A percentile compares a stretch with the other conserved stretches of the same genome.
phyloP scores from a whole-genome alignment of 208 protist species.

The Porcisia hertigi region DNA sequence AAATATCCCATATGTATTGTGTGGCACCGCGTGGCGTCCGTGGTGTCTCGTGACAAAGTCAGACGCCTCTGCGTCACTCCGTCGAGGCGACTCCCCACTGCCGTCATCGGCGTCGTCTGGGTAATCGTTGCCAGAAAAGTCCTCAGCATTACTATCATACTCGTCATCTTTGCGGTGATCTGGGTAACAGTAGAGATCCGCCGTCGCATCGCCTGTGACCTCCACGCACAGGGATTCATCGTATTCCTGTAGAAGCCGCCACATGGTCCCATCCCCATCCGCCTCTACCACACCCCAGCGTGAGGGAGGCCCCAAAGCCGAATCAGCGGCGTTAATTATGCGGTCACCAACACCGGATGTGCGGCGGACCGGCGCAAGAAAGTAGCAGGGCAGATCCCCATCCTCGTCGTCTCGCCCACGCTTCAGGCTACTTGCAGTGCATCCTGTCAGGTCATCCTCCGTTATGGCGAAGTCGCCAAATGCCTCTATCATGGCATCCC shows the following conservation, averaged over 20 bases:
- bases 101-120: slow-evolving; percentile 57
- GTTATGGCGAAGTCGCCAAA: slow-evolving; percentile 32
- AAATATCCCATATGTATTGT: slow-evolving; percentile 42
- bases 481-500: slow-evolving; percentile 19
- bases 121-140: slow-evolving; percentile 88
- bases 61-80: neutral
- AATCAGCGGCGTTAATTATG: neutral
- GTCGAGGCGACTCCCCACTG: slow-evolving; percentile 18
- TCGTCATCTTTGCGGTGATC: slow-evolving; percentile 90
- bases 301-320: neutral
- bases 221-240: slow-evolving; percentile 35
- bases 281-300: slow-evolving; percentile 23
- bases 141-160: slow-evolving; percentile 91
- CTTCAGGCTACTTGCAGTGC: neutral
- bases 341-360: neutral
- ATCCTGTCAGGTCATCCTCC: slow-evolving; percentile 2
- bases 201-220: slow-evolving; percentile 31
- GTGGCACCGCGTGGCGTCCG: neutral
- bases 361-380: slow-evolving; percentile 17
- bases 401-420: slow-evolving; percentile 5
- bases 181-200: slow-evolving; percentile 79
- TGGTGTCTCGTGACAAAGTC: slow-evolving; percentile 4
- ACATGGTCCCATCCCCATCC: slow-evolving; percentile 21
- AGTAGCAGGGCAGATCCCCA: slow-evolving; percentile 8
- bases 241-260: slow-evolving; percentile 22